Base-by-base conservation (phyloP, 805 yeast genomes). In the Maudiozyma bulderi region DNA sequence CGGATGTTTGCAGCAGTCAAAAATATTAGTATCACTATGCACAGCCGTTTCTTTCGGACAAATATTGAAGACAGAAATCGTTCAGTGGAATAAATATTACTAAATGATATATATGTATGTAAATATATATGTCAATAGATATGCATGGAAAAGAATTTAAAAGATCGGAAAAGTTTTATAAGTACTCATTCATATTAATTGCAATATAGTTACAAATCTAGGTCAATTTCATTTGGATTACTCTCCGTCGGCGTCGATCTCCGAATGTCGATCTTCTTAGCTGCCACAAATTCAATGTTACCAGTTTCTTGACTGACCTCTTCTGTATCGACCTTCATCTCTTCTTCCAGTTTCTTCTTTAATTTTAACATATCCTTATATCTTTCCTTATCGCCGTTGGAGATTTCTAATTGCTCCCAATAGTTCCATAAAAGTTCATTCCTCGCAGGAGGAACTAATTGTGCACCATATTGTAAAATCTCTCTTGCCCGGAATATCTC, bases 371-470 rank as follows among this genome's bases (percentile, higher is more conserved):
- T 82, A 20, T 81, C 83, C 56, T 84, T 87, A 62, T 77, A 88
- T 0, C 84, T 77, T 3, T 72, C 73, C 57, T 85, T 93, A 50
- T 75, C 68, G 5, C 98, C 98, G 61, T 77, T 55, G 11, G 75
- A 71, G 34, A 85, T 61, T 60, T 90, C 98, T 62, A 89, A 87
- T 9, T 69, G 60, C 47, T 81, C 81, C 95, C 95, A 90, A 31
- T 65, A 63, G 1, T 66, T 67, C 95, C 95, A 88, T 33, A 80
- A 59, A 1, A 47, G 51, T 50, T 32, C 20, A 32, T 68, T 64
- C 13, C 60, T 58, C 1, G 52, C 45, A 5, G 74, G 70, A 43
- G 74, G 62, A 3, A 71, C 54, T 15, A 71, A 51, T 30, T 74
- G 73, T 2, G 77, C 71, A 8, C 81, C 81, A 59, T 76, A 83